phyloP scores from a whole-genome alignment of 1,139 yeast genomes.

The Pichia sp. region DNA sequence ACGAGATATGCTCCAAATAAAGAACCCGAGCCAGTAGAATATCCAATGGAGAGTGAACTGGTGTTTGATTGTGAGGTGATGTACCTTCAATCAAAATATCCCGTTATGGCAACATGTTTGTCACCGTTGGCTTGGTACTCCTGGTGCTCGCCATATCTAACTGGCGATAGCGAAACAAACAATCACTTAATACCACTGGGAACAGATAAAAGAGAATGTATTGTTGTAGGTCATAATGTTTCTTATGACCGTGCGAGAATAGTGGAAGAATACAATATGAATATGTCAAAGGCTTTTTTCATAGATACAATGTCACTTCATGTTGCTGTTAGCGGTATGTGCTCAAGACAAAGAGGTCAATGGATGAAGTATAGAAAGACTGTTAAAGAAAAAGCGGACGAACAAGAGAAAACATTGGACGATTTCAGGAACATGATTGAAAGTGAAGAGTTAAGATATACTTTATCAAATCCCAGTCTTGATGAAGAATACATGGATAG shows the following conservation, averaged over 20 bases:
- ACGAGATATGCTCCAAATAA: constrained; percentile 51
- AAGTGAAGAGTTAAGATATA: constrained; percentile 15
- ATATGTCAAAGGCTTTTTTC: constrained; percentile 63
- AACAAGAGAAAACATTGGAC: constrained; percentile 18
- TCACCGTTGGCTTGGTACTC: constrained; percentile 82
- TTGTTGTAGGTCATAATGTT: constrained; percentile 84
- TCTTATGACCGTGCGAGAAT: constrained; percentile 87
- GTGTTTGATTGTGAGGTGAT: constrained; percentile 89
- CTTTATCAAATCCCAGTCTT: constrained; percentile 11
- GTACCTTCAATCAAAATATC: constrained; percentile 64
- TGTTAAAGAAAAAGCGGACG: constrained; percentile 8
- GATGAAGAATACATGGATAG: constrained; percentile 17
- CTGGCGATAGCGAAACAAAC: constrained; percentile 41
- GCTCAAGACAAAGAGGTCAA: constrained; percentile 79
- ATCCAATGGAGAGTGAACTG: constrained; percentile 59
- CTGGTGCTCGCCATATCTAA: constrained; percentile 86
- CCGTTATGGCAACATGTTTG: constrained; percentile 78
- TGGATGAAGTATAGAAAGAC: constrained; percentile 60
- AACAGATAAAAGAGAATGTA: constrained; percentile 36
- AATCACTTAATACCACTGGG: constrained; percentile 65
- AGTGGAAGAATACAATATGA: constrained; percentile 69
- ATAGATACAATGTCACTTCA: constrained; percentile 92
- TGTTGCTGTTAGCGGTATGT: constrained; percentile 85
- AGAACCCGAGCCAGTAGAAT: constrained; percentile 50
- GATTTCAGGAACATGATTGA: constrained; percentile 14